Conservation (phyloP, 495 filamentous ascomycete species). For the Penicillium paradoxum region DNA sequence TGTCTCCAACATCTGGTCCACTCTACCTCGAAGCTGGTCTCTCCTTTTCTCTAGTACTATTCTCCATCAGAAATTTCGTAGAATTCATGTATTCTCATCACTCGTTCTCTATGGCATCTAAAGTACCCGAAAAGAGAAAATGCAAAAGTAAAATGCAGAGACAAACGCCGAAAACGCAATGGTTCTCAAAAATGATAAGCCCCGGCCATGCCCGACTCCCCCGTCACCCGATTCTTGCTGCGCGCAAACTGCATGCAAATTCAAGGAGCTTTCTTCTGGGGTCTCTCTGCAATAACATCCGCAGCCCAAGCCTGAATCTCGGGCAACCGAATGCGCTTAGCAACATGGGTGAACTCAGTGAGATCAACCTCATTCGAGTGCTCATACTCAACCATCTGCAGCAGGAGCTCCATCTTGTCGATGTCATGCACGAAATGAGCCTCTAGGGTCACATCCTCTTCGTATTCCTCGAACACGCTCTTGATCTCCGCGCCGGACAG, state of each 20-base stretch:
- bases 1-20: too few species aligned
- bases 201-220: background rate
- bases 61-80: constrained; percentile 11
- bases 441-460: constrained; percentile 76
- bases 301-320: constrained; percentile 78
- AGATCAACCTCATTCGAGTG: constrained; percentile 66
- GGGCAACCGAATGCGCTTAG: constrained; percentile 61
- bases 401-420: constrained; percentile 89
- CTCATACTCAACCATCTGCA: constrained; percentile 98
- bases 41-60: background rate
- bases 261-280: constrained; percentile 40
- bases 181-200: background rate
- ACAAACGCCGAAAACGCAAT: constrained; percentile 16
- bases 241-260: background rate
- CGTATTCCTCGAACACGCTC: constrained; percentile 87
- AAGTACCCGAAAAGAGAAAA: constrained; percentile 4
- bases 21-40: background rate
- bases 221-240: background rate
- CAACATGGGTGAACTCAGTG: constrained; percentile 77
- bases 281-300: constrained; percentile 69
- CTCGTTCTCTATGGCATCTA: constrained; percentile 21
- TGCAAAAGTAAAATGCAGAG: constrained; percentile 10
- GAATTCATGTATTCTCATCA: constrained; percentile 16
- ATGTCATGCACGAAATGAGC: constrained; percentile 91
- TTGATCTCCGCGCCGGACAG: constrained; percentile 62